A percentile compares a stretch with the other conserved stretches of the same genome.
Evolutionary conservation across 2,329 filamentous ascomycete species (phyloP).

Genomic region (Fusarium redolens): DNA sequence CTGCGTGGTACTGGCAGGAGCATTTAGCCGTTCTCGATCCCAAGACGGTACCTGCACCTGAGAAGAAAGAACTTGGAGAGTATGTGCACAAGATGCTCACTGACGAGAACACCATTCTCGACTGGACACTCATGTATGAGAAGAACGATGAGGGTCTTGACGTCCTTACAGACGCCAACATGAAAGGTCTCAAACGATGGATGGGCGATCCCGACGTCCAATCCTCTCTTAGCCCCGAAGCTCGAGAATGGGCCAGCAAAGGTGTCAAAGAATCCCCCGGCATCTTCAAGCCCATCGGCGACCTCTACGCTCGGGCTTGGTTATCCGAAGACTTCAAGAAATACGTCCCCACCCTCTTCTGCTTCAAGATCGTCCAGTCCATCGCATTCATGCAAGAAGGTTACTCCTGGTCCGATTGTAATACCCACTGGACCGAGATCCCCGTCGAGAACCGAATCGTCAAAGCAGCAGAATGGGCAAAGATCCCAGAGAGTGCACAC

Average conservation of each 20-base stretch:
- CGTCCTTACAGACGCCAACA: constrained; percentile 54
- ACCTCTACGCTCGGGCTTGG: constrained; percentile 54
- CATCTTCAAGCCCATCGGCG: constrained; percentile 53
- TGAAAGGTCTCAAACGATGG: constrained; percentile 51
- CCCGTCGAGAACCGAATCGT: constrained; percentile 50
- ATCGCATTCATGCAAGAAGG: constrained; percentile 54
- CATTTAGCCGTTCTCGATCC: constrained; percentile 53
- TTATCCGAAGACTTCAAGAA: constrained; percentile 49
- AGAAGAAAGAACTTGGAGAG: constrained; percentile 50
- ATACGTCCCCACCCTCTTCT: constrained; percentile 55
- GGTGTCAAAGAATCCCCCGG: constrained; percentile 43
- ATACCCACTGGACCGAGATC: constrained; percentile 52
- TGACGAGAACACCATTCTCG: constrained; percentile 50
- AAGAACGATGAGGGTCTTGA: constrained; percentile 57
- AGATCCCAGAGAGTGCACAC: constrained; percentile 50
- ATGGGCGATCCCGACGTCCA: constrained; percentile 50
- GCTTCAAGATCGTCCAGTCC: constrained; percentile 57
- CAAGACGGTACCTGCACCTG: constrained; percentile 33
- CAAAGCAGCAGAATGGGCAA: constrained; percentile 53
- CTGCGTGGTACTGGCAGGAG: constrained; percentile 60
- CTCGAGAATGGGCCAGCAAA: constrained; percentile 47
- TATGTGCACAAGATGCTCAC: constrained; percentile 53
- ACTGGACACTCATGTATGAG: constrained; percentile 55
- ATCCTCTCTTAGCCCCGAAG: constrained; percentile 45
- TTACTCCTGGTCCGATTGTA: constrained; percentile 52